A percentile compares a stretch with the other conserved stretches of the same genome.
These are phyloP conservation scores for Chondrostereum purpureum DNA, from an alignment of 1,284 basidiomycete species.

Conservation along the genomic window DNA sequence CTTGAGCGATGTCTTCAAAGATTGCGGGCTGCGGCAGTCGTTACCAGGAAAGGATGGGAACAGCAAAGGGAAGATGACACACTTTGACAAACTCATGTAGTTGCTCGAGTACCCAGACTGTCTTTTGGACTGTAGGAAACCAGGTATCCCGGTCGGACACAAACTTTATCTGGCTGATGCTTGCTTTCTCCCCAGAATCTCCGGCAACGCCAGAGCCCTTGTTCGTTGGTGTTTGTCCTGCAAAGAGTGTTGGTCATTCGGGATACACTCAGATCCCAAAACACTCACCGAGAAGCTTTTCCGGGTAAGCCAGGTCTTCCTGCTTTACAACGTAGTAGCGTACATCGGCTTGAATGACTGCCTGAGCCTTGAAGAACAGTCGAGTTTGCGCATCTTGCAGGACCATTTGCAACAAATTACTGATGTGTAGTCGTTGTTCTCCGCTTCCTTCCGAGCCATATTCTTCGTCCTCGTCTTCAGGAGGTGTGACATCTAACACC, in stretches of 20 bases:
- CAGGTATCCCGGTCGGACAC: slow-evolving; percentile 73
- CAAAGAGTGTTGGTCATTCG: too few relatives aligned
- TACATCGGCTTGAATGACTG: slow-evolving; percentile 83
- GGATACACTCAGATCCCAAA: too few relatives aligned
- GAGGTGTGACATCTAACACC: slow-evolving; percentile 70
- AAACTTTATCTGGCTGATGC: slow-evolving; percentile 54
- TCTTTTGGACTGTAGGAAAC: slow-evolving; percentile 83
- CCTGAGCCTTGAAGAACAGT: slow-evolving; percentile 89
- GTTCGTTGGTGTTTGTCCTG: too few relatives aligned
- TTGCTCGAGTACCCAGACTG: slow-evolving; percentile 83
- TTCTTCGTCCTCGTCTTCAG: slow-evolving; percentile 28
- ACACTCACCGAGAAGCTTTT: slow-evolving; percentile 57
- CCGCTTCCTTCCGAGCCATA: slow-evolving; percentile 21
- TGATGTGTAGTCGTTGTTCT: slow-evolving; percentile 38
- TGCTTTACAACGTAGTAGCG: slow-evolving; percentile 71
- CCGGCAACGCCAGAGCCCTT: too few relatives aligned
- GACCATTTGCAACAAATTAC: slow-evolving; percentile 79
- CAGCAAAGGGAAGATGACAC: slow-evolving; percentile 19
- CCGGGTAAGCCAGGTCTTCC: slow-evolving; percentile 82
- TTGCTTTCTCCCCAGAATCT: slow-evolving; percentile 66
- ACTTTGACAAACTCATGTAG: slow-evolving; percentile 89
- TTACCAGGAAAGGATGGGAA: slow-evolving; percentile 1
- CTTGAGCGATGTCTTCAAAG: slow-evolving; percentile 90
- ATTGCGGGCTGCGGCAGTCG: slow-evolving; percentile 63
- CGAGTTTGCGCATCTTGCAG: slow-evolving; percentile 91